Evolutionary conservation across 495 filamentous ascomycete genomes (phyloP), one percentile per base, ranked within the genome.

Genomic region (Aspergillus affinis): DNA sequence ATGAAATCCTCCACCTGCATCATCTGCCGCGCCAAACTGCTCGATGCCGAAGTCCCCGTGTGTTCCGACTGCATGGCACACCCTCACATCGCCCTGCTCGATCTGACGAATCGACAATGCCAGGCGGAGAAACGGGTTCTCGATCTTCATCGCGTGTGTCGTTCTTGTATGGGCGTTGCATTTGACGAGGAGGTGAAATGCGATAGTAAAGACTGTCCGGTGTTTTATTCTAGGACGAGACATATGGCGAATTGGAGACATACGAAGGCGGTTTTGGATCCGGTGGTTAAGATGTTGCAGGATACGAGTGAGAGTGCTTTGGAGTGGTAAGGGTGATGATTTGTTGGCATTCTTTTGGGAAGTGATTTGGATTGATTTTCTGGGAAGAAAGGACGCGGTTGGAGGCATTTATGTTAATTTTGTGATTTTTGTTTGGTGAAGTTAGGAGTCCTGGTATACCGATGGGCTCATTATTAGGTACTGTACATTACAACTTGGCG

Each of bases 141-240:
- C 55, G 85, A 93, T 65, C 73, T 96, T n/a, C 77, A 88, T 36
- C 81, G 78, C 58, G 78, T 96, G 55, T 98, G 94, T 72, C 87
- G 88, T 63, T 91, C 86, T 65, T 98, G 94, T 65, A 86, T 89
- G 29, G 86, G 85, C 8, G 68, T 91, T 46, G 73, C 90, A 17
- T 88, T 84, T 64, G 77, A 83, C 5, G 92, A 96, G 48, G 84
- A 89, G 30, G 87, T 97, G 41, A 82, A 71, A 41, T 98, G 94
- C 70, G 91, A 96, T 67, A 96, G 89, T 63, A 82, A 86, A 71
- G 94, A 97, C 72, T 98, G 94, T 69, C 90, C 92, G 0, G 90
- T 97, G 3, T 97, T 94, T 65, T 98, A 97, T 70, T 88, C 89
- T 2, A 76, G 95, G 54, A 84, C 89, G 12, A 89, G 88, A 73